These are phyloP conservation scores for Arthroderma sp. DNA, from an alignment of 2,329 filamentous ascomycete genomes.

Conservation along the genomic window DNA sequence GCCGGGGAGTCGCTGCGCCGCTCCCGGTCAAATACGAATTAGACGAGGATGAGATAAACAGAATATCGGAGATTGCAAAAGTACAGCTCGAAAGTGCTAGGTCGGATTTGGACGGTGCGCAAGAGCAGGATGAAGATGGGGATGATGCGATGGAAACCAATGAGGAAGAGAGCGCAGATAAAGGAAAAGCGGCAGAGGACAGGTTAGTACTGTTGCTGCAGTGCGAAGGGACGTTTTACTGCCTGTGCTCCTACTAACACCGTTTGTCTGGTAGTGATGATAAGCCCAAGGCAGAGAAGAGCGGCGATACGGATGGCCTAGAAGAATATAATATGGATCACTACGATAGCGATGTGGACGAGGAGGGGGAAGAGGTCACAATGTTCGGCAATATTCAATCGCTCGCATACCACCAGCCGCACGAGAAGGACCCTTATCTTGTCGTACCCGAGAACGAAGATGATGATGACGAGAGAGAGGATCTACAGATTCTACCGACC, in stretches of 20 bases:
- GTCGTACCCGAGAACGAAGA: conserved; percentile 62
- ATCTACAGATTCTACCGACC: conserved; percentile 80
- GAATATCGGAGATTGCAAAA: conserved; percentile 61
- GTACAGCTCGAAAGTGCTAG: conserved; percentile 83
- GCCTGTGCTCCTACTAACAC: not conserved
- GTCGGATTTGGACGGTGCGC: conserved; percentile 65
- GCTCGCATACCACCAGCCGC: conserved; percentile 83
- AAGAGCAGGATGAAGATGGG: conserved; percentile 30
- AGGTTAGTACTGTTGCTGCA: conserved; percentile 1
- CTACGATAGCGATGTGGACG: conserved; percentile 75
- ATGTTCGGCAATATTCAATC: conserved; percentile 96
- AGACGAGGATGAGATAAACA: conserved; percentile 60
- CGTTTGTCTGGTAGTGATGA: not conserved
- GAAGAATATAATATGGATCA: conserved; percentile 94
- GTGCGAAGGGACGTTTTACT: not conserved
- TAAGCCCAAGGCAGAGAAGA: conserved; percentile 11
- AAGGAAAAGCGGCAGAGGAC: conserved; percentile 11
- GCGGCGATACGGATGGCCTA: conserved; percentile 66
- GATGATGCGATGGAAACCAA: conserved; percentile 28
- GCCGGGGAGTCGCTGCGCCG: conserved; percentile 60
- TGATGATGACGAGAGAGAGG: conserved; percentile 79
- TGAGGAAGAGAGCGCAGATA: conserved; percentile 14
- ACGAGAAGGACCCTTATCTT: conserved; percentile 93
- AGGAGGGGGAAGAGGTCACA: conserved; percentile 57
- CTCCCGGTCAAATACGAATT: conserved; percentile 64